Conservation (phyloP, 139 green algal genomes). For the Limnomonas spitsbergensis region DNA sequence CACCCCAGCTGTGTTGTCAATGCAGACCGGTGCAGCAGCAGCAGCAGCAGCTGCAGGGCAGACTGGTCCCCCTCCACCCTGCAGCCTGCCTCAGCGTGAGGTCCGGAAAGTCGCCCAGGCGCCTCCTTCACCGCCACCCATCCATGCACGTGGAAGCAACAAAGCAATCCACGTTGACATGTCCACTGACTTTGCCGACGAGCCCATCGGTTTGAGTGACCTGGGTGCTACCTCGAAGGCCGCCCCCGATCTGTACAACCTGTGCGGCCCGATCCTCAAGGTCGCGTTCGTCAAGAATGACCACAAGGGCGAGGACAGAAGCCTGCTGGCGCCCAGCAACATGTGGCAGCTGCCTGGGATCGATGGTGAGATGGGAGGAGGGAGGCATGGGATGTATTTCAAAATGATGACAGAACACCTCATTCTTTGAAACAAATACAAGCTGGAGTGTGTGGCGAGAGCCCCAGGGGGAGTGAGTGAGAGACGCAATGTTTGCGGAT, state of each 20-base stretch:
- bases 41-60: no score
- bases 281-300: background rate
- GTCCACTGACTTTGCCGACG: background rate
- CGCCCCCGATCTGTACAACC: background rate
- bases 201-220: background rate
- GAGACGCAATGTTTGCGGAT: no score
- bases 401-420: no score
- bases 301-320: constrained; percentile 7
- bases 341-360: background rate
- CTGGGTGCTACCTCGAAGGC: background rate
- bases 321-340: background rate
- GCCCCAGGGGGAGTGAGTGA: no score
- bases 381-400: no score
- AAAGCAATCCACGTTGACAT: background rate
- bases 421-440: no score
- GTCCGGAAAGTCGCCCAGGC: background rate
- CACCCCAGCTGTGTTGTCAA: no score
- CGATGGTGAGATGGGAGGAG: constrained; percentile 3
- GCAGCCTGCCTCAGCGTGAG: background rate
- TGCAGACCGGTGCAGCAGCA: no score
- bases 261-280: background rate
- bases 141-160: background rate
- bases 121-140: background rate
- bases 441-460: no score
- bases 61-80: background rate